Evolutionary conservation across 106 monocot genomes (phyloP), one percentile per base, ranked within the genome.

Genomic region (Allium cepa): DNA sequence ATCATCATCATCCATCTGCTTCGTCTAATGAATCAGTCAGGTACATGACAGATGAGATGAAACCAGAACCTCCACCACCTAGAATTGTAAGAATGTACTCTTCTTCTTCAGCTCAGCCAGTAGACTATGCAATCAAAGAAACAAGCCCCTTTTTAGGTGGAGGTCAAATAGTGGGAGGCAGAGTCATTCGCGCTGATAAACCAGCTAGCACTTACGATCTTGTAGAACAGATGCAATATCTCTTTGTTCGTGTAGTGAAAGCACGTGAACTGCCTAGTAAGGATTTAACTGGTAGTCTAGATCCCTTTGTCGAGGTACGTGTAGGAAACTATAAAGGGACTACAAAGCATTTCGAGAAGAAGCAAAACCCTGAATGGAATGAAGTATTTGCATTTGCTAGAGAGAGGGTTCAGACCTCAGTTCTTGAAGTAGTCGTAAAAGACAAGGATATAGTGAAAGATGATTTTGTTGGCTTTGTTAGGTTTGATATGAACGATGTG

Each of bases 331-430:
- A 85, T 63, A 78, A 66, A 49, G 85, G 85, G 28, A 76, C 26
- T 15, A 85, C 85, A 2, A 81, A 50, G 69, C 65, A 64, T 49
- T 75, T 81, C 27, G 75, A 73, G 72, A 81, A 81, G 81, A 76
- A 81, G 64, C 69, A 71, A 63, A 78, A 78, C 26, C 85, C 85
- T 7, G 85, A 81, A 15, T 85, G 78, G 81, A 81, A 85, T 47
- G 75, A 85, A 51, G 85, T 85, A 12, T 85, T 85, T 62, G 85
- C 85, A 47, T 85, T 85, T 72, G 72, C 85, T 1, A 79, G 72
- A 60, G 85, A 85, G 28, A 56, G 76, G 12, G 60, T 85, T 26
- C 81, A 78, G 57, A 60, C 81, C 17, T 69, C 81, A 10, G 11
- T 60, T 36, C 50, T 85, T 17, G 85, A 85, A 69, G 74, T 85